Conservation (phyloP, 1,284 basidiomycete genomes). For the Wallemia mellicola region DNA sequence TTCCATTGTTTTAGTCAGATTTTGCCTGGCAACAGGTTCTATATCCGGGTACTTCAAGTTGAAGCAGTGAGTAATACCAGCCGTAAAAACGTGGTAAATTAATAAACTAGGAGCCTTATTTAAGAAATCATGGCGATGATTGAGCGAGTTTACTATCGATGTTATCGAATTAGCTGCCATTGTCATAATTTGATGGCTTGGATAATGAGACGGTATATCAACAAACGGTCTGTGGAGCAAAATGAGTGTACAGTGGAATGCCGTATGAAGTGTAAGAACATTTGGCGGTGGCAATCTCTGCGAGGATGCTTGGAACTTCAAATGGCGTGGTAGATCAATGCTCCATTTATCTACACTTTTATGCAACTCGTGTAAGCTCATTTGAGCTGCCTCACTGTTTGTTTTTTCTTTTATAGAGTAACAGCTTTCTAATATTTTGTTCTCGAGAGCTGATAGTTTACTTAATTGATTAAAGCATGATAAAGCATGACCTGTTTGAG, state of each 20-base stretch:
- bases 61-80: conserved; percentile 1
- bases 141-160: not conserved
- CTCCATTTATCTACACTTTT: not conserved
- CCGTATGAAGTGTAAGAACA: not conserved
- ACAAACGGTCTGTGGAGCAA: not conserved
- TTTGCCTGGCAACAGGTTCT: not conserved
- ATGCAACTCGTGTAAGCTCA: not conserved
- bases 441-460: not conserved
- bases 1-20: not conserved
- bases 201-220: not conserved
- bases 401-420: not conserved
- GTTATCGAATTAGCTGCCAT: not conserved
- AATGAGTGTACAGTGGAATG: conserved; percentile 1
- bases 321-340: not conserved
- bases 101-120: not conserved
- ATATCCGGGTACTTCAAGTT: not conserved
- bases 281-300: not conserved
- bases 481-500: not conserved
- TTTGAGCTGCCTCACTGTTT: not conserved
- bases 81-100: not conserved
- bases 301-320: not conserved
- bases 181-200: not conserved
- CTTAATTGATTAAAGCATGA: not conserved
- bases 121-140: not conserved
- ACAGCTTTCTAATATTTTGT: not conserved